Conservation (phyloP, 1,139 yeast species). For the Lodderomyces jiufengensis region DNA sequence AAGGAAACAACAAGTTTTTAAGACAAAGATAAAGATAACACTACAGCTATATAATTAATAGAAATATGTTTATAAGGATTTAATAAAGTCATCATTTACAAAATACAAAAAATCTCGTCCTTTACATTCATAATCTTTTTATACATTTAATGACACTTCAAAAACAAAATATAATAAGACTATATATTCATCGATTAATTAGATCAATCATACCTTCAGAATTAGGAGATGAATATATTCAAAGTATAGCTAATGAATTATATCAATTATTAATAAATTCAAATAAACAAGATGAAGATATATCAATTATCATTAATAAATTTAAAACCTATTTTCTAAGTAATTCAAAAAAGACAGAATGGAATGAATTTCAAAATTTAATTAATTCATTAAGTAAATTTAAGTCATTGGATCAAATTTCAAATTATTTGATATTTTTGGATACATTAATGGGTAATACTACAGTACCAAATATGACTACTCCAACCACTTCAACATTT, state of each 20-base stretch:
- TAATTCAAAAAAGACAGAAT: slow-evolving; percentile 23
- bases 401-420: slow-evolving; percentile 31
- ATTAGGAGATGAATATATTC: slow-evolving; percentile 36
- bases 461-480: background rate
- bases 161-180: slow-evolving; percentile 30
- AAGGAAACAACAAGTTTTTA: too few species aligned
- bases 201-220: slow-evolving; percentile 38
- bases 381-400: slow-evolving; percentile 28
- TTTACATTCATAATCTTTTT: too few species aligned
- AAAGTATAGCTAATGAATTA: slow-evolving; percentile 32
- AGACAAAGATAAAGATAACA: too few species aligned
- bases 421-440: slow-evolving; percentile 36
- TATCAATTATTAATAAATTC: slow-evolving; percentile 15
- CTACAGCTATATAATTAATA: too few species aligned
- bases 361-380: slow-evolving; percentile 31
- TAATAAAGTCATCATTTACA: too few species aligned
- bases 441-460: slow-evolving; percentile 16
- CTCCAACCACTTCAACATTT: background rate
- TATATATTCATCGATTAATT: slow-evolving; percentile 37
- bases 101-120: too few species aligned
- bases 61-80: too few species aligned
- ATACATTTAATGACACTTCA: slow-evolving; percentile 32
- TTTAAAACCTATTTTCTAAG: slow-evolving; percentile 28
- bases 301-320: slow-evolving; percentile 20
- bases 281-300: slow-evolving; percentile 12